phyloP scores from a whole-genome alignment of 306 rosid genomes.

The Fragaria ananassa region DNA sequence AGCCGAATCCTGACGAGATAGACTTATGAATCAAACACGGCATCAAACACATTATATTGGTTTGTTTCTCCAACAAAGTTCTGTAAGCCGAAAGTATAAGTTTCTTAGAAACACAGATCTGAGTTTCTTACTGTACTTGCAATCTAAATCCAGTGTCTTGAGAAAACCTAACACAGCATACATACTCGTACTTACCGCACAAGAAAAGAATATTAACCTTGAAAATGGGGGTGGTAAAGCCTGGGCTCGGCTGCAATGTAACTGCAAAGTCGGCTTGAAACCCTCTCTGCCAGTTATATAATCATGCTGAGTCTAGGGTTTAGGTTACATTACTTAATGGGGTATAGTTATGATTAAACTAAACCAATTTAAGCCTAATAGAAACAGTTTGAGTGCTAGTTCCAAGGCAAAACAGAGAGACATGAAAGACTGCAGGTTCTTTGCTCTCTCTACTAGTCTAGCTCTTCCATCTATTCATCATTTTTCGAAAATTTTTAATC shows the following conservation, averaged over 20 bases:
- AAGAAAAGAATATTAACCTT: constrained; percentile 15
- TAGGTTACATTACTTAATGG: neutral
- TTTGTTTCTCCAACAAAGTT: neutral
- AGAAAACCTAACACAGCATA: neutral
- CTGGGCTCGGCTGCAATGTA: constrained; percentile 37
- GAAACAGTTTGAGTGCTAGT: constrained; percentile 32
- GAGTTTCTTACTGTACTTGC: neutral
- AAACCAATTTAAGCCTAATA: neutral
- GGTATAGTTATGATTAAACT: neutral
- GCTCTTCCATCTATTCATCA: constrained; percentile 13
- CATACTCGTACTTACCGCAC: neutral
- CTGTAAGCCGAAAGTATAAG: neutral
- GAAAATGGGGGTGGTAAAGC: constrained; percentile 22
- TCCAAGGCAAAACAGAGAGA: constrained; percentile 56
- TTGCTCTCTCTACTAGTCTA: constrained; percentile 23
- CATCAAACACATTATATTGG: too few relatives aligned
- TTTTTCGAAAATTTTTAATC: neutral
- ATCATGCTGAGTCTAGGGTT: constrained; percentile 11
- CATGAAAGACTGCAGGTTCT: constrained; percentile 49
- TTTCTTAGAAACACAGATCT: neutral
- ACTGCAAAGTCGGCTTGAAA: constrained; percentile 40
- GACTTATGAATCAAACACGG: too few relatives aligned
- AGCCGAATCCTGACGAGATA: too few relatives aligned
- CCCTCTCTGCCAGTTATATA: constrained; percentile 6
- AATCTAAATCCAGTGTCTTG: neutral